Percentiles rank a stretch among this genome's conserved stretches.
Evolutionary conservation across 441 rosid genomes (phyloP).

Genomic region (Erodium moschatum): DNA sequence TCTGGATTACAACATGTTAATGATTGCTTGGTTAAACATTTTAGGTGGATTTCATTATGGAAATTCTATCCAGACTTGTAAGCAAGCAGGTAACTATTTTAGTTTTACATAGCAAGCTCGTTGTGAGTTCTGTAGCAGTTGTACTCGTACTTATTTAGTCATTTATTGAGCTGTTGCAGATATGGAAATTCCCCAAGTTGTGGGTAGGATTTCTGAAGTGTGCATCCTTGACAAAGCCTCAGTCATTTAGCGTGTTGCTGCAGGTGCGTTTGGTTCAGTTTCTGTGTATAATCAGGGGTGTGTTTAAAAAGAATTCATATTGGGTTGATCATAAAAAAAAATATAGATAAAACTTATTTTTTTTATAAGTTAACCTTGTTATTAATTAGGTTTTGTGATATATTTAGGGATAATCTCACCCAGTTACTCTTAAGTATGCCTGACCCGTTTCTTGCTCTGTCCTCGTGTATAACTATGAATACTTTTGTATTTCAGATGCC

Average conservation of each 20-base stretch:
- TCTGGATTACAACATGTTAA: neutral
- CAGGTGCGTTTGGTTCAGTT: constrained; percentile 46
- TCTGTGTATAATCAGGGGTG: neutral
- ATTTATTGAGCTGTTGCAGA: constrained; percentile 40
- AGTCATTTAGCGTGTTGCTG: constrained; percentile 78
- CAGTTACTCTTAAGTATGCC: neutral
- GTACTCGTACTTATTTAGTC: constrained; percentile 10
- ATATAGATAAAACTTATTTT: neutral
- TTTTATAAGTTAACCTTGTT: neutral
- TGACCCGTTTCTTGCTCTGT: neutral
- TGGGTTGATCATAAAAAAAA: neutral
- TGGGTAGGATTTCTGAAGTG: constrained; percentile 99
- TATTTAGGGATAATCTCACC: too few relatives aligned
- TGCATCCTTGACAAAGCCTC: constrained; percentile 78
- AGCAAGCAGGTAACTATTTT: constrained; percentile 73
- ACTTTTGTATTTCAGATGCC: constrained; percentile 56
- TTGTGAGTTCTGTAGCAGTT: constrained; percentile 7
- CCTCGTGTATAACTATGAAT: neutral
- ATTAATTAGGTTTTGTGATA: too few relatives aligned
- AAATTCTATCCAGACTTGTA: constrained; percentile 90
- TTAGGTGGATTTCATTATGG: constrained; percentile 89
- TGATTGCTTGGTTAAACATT: constrained; percentile 18
- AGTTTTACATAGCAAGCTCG: constrained; percentile 20
- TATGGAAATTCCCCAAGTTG: constrained; percentile 94
- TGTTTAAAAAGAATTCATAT: neutral